phyloP scores from a whole-genome alignment of 23 red algal genomes.

The Pyropia haitanensis region DNA sequence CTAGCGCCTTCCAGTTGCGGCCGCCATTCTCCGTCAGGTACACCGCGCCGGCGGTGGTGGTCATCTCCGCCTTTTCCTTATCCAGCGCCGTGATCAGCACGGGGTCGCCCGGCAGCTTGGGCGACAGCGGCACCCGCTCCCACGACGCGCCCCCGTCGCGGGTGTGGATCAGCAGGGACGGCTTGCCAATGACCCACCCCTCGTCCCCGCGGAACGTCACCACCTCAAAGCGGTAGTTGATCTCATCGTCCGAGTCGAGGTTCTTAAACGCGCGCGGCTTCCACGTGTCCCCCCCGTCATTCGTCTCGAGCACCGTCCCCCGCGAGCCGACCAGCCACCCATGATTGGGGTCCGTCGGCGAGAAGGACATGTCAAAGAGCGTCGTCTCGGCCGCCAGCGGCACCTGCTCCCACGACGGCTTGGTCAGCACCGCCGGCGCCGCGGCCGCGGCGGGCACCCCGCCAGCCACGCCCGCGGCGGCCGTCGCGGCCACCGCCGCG shows the following conservation, averaged over 20 bases:
- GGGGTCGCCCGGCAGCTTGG: conserved; percentile 90
- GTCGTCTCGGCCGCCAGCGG: conserved; percentile 20
- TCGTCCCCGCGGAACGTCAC: conserved; percentile 73
- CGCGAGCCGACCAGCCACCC: conserved; percentile 90
- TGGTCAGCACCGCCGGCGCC: conserved; percentile 10
- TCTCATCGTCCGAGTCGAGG: conserved; percentile 82
- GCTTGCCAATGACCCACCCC: conserved; percentile 98
- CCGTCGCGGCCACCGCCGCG: too few relatives aligned
- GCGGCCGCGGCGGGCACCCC: background rate
- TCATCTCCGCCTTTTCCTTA: conserved; percentile 66
- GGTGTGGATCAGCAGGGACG: conserved; percentile 71
- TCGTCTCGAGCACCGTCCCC: conserved; percentile 75
- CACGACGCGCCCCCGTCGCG: conserved; percentile 68
- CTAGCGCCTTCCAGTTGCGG: conserved; percentile 91
- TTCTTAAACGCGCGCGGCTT: conserved; percentile 64
- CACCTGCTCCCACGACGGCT: conserved; percentile 48
- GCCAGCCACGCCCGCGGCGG: background rate
- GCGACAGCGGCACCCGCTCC: conserved; percentile 79
- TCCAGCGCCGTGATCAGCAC: conserved; percentile 79
- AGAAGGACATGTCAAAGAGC: conserved; percentile 69
- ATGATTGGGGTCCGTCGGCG: conserved; percentile 45
- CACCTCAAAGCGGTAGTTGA: conserved; percentile 89
- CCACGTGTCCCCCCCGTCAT: conserved; percentile 79
- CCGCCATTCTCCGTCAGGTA: conserved; percentile 85
- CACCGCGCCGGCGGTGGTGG: conserved; percentile 88